Evolutionary conservation across 1,139 yeast species (phyloP), one percentile per base, ranked within the genome.

Genomic region (Scheffersomyces parashehatae): DNA sequence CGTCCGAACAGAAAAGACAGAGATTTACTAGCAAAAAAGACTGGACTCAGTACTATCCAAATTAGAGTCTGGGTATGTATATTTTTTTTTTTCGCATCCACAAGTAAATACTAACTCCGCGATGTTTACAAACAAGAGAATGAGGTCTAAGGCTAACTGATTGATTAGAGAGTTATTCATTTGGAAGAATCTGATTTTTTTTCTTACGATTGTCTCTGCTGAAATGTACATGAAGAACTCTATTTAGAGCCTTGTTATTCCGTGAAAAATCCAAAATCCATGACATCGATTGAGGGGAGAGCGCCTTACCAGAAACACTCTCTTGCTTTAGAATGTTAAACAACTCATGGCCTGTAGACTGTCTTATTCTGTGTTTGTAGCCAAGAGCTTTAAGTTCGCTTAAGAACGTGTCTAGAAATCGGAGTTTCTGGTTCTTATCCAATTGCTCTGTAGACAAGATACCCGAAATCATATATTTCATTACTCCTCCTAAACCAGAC

Each of bases 41-140:
- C 65, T 43, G 62, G 60, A 0, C 37, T 65, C 7, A 53, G 64
- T 0, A 58, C 61, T 1, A 41, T 59, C 10, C 71, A 67, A 43
- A 66, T 66, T 3, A 51, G 70, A 9, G 64, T 61, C 3, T 65
- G 72, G 71, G 65, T 63, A 56, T 42, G 67, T 55, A 45, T 28
- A 31, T 16, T 15, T 5, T 7, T 28, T 15, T 11, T n/a, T n/a
- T n/a, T n/a, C 28, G 5, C 5, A 9, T 11, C 11, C n/a, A 31
- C n/a, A n/a, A 10, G 20, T 29, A n/a, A 14, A 39, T 39, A 50
- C 53, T 42, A 46, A 50, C 46, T 28, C 15, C 12, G 5, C 3
- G 36, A 59, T 16, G 66, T 65, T 65, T 41, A 62, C 68, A 3
- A 65, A 65, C 39, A 63, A 59, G 39, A 50, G 70, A 42, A 60